These are phyloP conservation scores for Lentinula boryana DNA, from an alignment of 768 basidiomycete genomes.

Conservation along the genomic window DNA sequence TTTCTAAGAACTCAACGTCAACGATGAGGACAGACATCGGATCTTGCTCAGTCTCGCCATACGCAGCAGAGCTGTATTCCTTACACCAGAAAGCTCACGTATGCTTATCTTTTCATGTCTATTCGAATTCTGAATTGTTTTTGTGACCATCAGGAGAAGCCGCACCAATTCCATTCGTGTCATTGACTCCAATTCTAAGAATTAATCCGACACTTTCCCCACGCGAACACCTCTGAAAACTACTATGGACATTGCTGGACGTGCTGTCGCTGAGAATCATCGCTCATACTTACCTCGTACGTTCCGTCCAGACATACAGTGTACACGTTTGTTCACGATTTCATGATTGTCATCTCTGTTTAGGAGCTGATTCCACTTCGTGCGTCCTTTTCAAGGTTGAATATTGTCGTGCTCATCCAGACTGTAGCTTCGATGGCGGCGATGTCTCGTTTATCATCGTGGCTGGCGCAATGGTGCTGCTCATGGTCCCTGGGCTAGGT, in stretches of 20 bases:
- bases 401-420: neutral
- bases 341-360: no score
- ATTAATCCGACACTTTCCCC: neutral
- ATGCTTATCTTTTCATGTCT: no score
- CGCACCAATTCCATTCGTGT: neutral
- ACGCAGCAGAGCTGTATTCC: no score
- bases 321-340: neutral
- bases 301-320: neutral
- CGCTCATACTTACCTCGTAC: neutral
- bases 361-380: neutral
- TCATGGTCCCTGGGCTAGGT: slow-evolving; percentile 79
- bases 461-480: slow-evolving; percentile 63
- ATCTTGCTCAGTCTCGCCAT: no score
- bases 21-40: no score
- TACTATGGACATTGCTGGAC: neutral
- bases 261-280: neutral
- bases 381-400: neutral
- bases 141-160: no score
- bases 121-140: no score
- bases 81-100: no score
- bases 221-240: neutral
- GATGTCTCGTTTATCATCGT: slow-evolving; percentile 69
- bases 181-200: neutral
- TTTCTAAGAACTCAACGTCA: no score
- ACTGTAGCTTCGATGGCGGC: slow-evolving; percentile 57